Conservation (phyloP, 441 rosid genomes). For the Bocquillonia castaneifolia region DNA sequence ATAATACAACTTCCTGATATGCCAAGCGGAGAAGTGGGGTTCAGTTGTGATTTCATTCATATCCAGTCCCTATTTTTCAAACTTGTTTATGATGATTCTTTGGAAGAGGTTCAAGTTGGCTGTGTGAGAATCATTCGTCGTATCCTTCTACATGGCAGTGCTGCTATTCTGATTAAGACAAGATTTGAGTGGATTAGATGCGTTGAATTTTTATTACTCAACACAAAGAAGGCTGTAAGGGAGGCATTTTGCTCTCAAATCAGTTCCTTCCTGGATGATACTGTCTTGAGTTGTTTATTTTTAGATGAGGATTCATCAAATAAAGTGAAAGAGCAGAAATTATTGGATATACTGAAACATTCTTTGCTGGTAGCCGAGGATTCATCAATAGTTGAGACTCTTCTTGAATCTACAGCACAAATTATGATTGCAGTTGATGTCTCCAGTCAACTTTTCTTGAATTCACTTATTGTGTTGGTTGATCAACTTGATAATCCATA, state of each 20-base stretch:
- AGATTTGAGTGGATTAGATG: conserved; percentile 74
- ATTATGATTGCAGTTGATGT: conserved; percentile 72
- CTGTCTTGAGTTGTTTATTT: conserved; percentile 56
- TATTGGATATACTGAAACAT: conserved; percentile 57
- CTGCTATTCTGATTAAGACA: conserved; percentile 46
- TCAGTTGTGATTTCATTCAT: conserved; percentile 36
- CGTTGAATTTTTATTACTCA: conserved; percentile 59
- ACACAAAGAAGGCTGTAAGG: conserved; percentile 67
- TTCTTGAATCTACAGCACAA: conserved; percentile 72
- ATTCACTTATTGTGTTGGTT: conserved; percentile 68
- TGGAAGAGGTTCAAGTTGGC: conserved; percentile 83
- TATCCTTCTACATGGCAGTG: conserved; percentile 61
- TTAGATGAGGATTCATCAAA: conserved; percentile 34
- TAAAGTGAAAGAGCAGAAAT: conserved; percentile 43
- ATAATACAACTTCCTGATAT: conserved; percentile 32
- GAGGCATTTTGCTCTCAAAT: conserved; percentile 88
- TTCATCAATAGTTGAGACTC: conserved; percentile 68
- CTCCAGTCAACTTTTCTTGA: conserved; percentile 60
- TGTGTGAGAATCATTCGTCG: conserved; percentile 67
- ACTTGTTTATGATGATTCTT: conserved; percentile 71
- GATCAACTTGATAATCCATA: conserved; percentile 86
- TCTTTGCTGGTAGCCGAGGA: conserved; percentile 60
- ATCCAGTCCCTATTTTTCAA: conserved; percentile 61
- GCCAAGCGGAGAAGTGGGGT: conserved; percentile 34
- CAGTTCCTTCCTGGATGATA: conserved; percentile 54